Evolutionary conservation across 208 protist genomes (phyloP).

Genomic region (Leptomonas seymouri): DNA sequence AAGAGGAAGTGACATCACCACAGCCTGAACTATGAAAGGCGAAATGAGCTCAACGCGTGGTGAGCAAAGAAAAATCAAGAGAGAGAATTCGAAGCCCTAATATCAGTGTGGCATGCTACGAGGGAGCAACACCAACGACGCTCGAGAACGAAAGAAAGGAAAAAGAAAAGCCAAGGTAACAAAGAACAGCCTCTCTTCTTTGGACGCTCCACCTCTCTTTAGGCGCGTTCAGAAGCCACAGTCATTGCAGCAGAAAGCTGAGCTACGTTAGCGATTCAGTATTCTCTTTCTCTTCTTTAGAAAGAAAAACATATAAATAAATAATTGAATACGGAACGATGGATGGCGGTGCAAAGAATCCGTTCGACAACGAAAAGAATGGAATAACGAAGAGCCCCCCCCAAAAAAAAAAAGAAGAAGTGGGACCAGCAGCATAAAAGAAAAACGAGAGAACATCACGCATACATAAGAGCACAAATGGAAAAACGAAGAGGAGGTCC

Average conservation of each 20-base stretch:
- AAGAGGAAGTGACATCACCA: too few species aligned
- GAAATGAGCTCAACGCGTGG: too few species aligned
- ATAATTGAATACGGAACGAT: background rate
- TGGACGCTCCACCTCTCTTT: too few species aligned
- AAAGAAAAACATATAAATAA: slow-evolving; percentile 16
- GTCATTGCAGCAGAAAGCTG: too few species aligned
- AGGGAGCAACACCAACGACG: too few species aligned
- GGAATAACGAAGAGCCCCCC: background rate
- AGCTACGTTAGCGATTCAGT: too few species aligned
- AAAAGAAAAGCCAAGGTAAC: background rate
- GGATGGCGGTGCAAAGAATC: too few species aligned
- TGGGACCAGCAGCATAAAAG: background rate
- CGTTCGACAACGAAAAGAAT: slow-evolving; percentile 8
- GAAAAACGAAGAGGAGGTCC: slow-evolving; percentile 4
- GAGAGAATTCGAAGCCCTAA: too few species aligned
- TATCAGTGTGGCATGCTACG: too few species aligned
- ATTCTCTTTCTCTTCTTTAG: background rate
- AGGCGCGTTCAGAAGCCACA: too few species aligned
- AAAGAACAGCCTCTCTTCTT: background rate
- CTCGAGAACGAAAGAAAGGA: background rate
- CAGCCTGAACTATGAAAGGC: too few species aligned
- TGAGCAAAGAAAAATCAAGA: too few species aligned
- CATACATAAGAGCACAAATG: background rate
- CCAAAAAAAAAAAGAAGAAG: background rate
- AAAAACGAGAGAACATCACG: slow-evolving; percentile 8